Conservation (phyloP, 192 early-diverging fungal species). For the Entomortierella lignicola region DNA sequence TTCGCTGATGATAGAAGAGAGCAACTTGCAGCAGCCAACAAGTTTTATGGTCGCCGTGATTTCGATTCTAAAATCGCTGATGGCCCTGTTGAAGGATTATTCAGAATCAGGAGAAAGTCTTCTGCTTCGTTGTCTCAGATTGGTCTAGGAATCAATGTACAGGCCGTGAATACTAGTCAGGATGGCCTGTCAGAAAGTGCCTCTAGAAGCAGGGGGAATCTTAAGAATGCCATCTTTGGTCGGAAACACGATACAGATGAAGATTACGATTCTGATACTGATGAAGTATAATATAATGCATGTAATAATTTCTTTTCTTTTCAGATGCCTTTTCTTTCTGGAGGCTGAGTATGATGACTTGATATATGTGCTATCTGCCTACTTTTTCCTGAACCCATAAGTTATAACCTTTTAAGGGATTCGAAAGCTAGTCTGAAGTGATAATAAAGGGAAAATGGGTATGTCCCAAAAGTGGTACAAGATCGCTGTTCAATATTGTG, state of each 20-base stretch:
- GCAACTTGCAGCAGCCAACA: slow-evolving; percentile 13
- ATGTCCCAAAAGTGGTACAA: too few relatives aligned
- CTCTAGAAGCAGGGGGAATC: background rate
- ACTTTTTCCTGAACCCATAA: too few relatives aligned
- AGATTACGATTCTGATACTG: slow-evolving; percentile 8
- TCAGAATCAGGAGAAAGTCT: background rate
- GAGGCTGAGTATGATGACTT: too few relatives aligned
- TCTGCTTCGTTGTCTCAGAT: background rate
- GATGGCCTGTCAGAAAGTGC: background rate
- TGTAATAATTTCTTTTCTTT: too few relatives aligned
- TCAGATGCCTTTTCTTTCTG: too few relatives aligned
- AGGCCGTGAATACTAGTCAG: background rate
- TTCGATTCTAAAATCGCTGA: slow-evolving; percentile 46
- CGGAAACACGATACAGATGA: slow-evolving; percentile 5
- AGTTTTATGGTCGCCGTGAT: slow-evolving; percentile 50
- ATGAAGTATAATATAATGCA: slow-evolving; percentile 5
- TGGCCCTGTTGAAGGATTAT: background rate
- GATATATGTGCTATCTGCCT: too few relatives aligned
- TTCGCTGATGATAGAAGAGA: slow-evolving; percentile 14
- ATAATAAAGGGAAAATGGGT: too few relatives aligned
- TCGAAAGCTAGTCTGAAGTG: too few relatives aligned
- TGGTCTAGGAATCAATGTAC: background rate
- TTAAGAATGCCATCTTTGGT: background rate
- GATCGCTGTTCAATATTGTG: too few relatives aligned
- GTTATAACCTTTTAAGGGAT: too few relatives aligned